Conservation (phyloP, 169 alveolate genomes). For the Eimeria brunetti region DNA sequence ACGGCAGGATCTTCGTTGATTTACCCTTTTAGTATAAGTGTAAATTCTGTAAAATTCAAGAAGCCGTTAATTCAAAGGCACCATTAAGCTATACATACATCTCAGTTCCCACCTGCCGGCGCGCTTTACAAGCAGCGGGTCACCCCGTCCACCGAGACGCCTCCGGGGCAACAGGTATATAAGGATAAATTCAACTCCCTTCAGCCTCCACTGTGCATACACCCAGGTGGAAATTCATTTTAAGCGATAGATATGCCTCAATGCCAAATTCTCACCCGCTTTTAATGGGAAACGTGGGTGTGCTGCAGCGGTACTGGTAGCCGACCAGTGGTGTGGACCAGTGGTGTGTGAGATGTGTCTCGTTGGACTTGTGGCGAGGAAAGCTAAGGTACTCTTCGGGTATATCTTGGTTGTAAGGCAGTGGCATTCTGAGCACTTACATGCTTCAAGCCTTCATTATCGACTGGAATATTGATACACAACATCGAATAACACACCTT, state of each 20-base stretch:
- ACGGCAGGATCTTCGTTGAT: background rate
- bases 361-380: background rate
- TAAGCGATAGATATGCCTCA: too few relatives aligned
- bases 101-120: background rate
- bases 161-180: too few relatives aligned
- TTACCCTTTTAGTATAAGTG: background rate
- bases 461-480: too few relatives aligned
- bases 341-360: background rate
- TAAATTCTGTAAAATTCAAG: background rate
- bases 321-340: too few relatives aligned
- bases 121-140: background rate
- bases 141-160: background rate
- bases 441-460: background rate
- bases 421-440: background rate
- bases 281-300: too few relatives aligned
- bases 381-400: background rate
- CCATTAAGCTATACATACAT: background rate
- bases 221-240: too few relatives aligned
- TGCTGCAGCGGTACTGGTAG: too few relatives aligned
- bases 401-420: background rate
- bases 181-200: too few relatives aligned
- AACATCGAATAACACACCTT: too few relatives aligned
- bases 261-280: too few relatives aligned
- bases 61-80: background rate
- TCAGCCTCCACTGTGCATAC: too few relatives aligned